Percentiles rank a stretch among this genome's conserved stretches.
phyloP scores from a whole-genome alignment of 2,329 filamentous ascomycete species.

The Scytalidium lignicola region DNA sequence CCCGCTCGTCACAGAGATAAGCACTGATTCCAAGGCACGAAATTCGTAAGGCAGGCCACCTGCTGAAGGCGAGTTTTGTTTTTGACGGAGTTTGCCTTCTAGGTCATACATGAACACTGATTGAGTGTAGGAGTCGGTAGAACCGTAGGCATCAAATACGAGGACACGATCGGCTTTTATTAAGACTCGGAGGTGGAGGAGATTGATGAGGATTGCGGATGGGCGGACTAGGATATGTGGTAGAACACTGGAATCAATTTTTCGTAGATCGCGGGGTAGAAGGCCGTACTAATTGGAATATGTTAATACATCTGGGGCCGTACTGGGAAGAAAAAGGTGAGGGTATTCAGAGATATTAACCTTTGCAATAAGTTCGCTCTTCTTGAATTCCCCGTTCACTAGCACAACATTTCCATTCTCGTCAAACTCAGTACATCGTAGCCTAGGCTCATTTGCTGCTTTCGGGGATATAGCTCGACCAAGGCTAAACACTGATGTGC shows the following conservation, averaged over 20 bases:
- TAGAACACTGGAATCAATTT: conserved; percentile 93
- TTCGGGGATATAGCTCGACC: conserved; percentile 68
- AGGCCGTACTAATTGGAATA: conserved; percentile 66
- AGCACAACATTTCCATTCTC: conserved; percentile 87
- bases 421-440: conserved; percentile 93
- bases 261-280: conserved; percentile 88
- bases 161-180: conserved; percentile 94
- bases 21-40: conserved; percentile 86
- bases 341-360: conserved; percentile 37
- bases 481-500: conserved; percentile 60
- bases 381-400: conserved; percentile 94
- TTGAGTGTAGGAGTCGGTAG: conserved; percentile 89
- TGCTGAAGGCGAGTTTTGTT: conserved; percentile 52
- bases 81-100: conserved; percentile 85
- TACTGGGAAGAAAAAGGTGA: conserved; percentile 9
- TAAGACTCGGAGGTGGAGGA: conserved; percentile 91
- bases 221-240: conserved; percentile 93
- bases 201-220: conserved; percentile 88
- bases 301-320: conserved; percentile 13
- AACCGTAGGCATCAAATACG: conserved; percentile 94
- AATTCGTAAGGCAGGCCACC: conserved; percentile 87
- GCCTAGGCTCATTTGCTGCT: conserved; percentile 74
- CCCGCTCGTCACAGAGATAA: conserved; percentile 88
- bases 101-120: conserved; percentile 97
- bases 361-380: conserved; percentile 94